Evolutionary conservation across 331 rosid genomes (phyloP), one percentile per base, ranked within the genome.

Genomic region (Malus hybrid): DNA sequence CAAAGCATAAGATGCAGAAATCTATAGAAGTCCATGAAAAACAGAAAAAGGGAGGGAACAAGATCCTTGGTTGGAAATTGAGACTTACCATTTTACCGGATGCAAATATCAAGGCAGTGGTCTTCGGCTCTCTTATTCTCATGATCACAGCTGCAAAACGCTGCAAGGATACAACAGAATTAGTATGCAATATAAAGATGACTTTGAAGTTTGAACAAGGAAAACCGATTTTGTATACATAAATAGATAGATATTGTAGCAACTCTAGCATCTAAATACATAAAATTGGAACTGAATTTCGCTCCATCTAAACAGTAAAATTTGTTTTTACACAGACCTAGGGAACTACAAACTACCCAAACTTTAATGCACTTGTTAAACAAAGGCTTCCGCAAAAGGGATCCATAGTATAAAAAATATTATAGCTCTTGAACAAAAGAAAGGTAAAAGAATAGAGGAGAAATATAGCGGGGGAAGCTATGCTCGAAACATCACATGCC

Each of bases 131-230:
- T 77, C 99, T 85, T 74, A 94, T 94, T 89, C 97, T 88, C 99
- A 94, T 94, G 56, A 92, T 94, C 69, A 94, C 99, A 30, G 99
- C 99, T 65, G 96, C 99, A 89, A 94, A 94, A 78, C 99, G 99
- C 99, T 94, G 89, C 78, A 84, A 55, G 81, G 42, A 33, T 39
- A 78, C 67, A 52, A 74, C 22, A 66, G n/a, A 46, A 26, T 11
- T 46, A 55, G 5, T 44, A 8, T 53, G 71, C 5, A 60, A 52
- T 14, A 33, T 33, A 32, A 10, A 20, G 15, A 50, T 65, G 14
- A 42, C n/a, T 10, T 2, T 7, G 34, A 46, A 42, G n/a, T 10
- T 16, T 7, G 34, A 46, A 50, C 32, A 68, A 7, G 7, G 22
- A 69, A 68, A 5, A 5, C 5, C 20, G 22, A 42, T 39, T 36